Evolutionary conservation across 1,284 basidiomycete genomes (phyloP).

Genomic region (Mycena citricolor): DNA sequence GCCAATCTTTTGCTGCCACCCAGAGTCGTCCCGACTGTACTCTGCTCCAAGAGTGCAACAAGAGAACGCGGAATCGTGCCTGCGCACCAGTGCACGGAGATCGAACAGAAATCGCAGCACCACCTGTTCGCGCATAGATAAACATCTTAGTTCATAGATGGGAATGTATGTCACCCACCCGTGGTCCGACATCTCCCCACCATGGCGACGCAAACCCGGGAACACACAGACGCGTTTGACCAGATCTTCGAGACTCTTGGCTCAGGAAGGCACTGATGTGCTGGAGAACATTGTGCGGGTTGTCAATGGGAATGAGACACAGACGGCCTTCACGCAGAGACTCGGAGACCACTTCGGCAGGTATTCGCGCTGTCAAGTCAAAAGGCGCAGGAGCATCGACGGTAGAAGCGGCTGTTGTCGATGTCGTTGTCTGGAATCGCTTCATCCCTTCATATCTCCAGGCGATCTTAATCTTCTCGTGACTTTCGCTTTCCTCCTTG

Average conservation of each 20-base stretch:
- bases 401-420: conserved; percentile 22
- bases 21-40: conserved; percentile 50
- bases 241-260: conserved; percentile 10
- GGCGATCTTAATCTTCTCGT: conserved; percentile 78
- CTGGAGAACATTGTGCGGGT: conserved; percentile 1
- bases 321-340: conserved; percentile 42
- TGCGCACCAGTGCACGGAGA: conserved; percentile 63
- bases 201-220: conserved; percentile 67
- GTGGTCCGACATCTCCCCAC: conserved; percentile 64
- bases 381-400: conserved; percentile 67
- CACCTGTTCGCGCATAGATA: conserved; percentile 45
- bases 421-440: conserved; percentile 85
- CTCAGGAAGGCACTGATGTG: conserved; percentile 17
- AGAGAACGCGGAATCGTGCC: conserved; percentile 58
- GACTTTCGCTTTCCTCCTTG: conserved; percentile 36
- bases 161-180: conserved; percentile 43
- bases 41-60: conserved; percentile 68
- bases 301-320: conserved; percentile 31
- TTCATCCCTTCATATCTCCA: conserved; percentile 96
- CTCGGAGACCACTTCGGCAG: conserved; percentile 45
- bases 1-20: conserved; percentile 75
- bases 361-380: conserved; percentile 67
- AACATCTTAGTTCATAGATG: conserved; percentile 11
- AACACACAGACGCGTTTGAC: conserved; percentile 71
- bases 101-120: conserved; percentile 69